A percentile compares a stretch with the other conserved stretches of the same genome.
Conservation (phyloP, 2,329 filamentous ascomycete genomes). For the Monilinia vaccinii-corymbosi region DNA sequence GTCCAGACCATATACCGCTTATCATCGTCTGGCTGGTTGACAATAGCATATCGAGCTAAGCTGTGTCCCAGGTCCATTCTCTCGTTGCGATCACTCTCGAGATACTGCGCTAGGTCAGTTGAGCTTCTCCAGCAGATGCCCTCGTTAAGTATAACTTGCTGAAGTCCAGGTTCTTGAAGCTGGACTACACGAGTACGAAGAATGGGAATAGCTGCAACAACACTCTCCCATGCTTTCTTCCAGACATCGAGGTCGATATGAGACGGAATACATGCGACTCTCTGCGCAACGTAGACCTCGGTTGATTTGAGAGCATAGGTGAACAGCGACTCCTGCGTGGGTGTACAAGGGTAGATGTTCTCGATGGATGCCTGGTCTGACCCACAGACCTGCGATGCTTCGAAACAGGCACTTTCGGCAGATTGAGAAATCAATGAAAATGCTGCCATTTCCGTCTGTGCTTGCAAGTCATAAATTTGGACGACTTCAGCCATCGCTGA, state of each 20-base stretch:
- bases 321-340: conserved; percentile 32
- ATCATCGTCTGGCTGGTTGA: conserved; percentile 14
- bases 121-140: conserved; percentile 16
- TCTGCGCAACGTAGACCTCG: conserved; percentile 1
- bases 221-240: conserved; percentile 27
- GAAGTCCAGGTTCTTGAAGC: conserved; percentile 24
- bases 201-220: conserved; percentile 26
- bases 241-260: conserved; percentile 19
- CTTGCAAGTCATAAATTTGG: background rate
- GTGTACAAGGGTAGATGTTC: conserved; percentile 34
- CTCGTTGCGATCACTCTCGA: conserved; percentile 14
- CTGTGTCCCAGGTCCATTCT: conserved; percentile 25
- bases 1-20: conserved; percentile 40
- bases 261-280: conserved; percentile 16
- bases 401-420: conserved; percentile 15
- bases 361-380: conserved; percentile 27
- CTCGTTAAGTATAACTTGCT: conserved; percentile 21
- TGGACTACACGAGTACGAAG: conserved; percentile 31
- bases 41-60: conserved; percentile 20
- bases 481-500: conserved; percentile 36
- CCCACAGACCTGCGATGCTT: conserved; percentile 22
- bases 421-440: conserved; percentile 23
- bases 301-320: conserved; percentile 3
- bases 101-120: conserved; percentile 20
- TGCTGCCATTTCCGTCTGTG: conserved; percentile 11